Evolutionary conservation across 352 stramenopile species (phyloP), one percentile per base, ranked within the genome.

Genomic region (Phytophthora chlamydospora): DNA sequence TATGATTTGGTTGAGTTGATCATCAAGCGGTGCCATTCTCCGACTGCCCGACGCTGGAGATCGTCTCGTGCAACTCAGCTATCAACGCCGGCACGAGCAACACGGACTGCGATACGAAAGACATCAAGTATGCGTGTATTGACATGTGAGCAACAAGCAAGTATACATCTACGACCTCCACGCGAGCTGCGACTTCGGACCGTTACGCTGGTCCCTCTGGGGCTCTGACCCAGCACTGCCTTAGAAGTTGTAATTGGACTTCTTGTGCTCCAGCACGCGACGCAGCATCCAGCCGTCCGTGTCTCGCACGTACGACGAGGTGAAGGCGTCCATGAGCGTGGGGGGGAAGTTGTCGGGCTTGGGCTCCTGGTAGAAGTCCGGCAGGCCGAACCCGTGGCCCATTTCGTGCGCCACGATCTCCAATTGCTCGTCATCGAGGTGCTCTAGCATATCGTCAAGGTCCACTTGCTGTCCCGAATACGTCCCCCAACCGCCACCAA

Each of bases 361-460:
- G 2, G 51, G 21, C 41, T 58, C 16, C 27, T 69, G 29, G 47
- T 68, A 62, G 10, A 68, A 63, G 33, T 58, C 61, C 13, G 45
- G 40, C 2, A 64, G 45, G 9, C 51, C 61, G 16, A 68, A 73
- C 6, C 57, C 58, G 50, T 64, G 63, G 12, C 66, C 69, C 12
- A 79, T 79, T 34, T 79, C 71, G 43, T 79, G 71, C 1, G 62
- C 47, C 3, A 76, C 62, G 19, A 74, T 71, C 8, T 61, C 29
- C 12, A 67, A 58, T 14, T 55, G 31, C 0, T 66, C 38, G 16
- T 66, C 43, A 21, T 79, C 57, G 6, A 78, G 21, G 27, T 36
- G 31, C 32, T 49, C 11, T 1, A 79, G 19, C 58, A 75, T 66
- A 16, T 67, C 53, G 17, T 64, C 58, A 13, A 73, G 62, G 27